Evolutionary conservation across 805 yeast genomes (phyloP).

Genomic region (Candida vaughaniae): DNA sequence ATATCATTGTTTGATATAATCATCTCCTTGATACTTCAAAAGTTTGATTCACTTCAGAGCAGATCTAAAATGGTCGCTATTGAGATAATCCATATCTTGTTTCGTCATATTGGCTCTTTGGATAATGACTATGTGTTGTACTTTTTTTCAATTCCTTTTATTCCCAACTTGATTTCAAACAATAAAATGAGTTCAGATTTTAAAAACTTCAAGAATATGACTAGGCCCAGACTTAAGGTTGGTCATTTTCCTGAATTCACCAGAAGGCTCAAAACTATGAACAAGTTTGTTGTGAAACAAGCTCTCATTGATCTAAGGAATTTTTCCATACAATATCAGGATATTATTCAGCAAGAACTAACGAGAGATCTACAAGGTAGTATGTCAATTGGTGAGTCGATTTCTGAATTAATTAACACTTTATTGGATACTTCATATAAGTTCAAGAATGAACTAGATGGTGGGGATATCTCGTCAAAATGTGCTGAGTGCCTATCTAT

Average conservation of each 20-base stretch:
- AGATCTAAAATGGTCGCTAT: slow-evolving; percentile 52
- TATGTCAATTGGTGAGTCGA: slow-evolving; percentile 8
- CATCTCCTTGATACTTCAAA: slow-evolving; percentile 69
- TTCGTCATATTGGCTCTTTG: slow-evolving; percentile 29
- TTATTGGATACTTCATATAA: slow-evolving; percentile 56
- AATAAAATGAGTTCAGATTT: slow-evolving; percentile 15
- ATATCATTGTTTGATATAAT: slow-evolving; percentile 71
- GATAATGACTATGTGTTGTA: slow-evolving; percentile 49
- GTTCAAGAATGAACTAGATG: slow-evolving; percentile 44
- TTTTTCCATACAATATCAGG: slow-evolving; percentile 52
- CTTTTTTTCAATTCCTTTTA: slow-evolving; percentile 51
- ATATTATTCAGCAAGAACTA: slow-evolving; percentile 43
- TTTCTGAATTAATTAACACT: slow-evolving; percentile 51
- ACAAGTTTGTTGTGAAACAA: slow-evolving; percentile 69
- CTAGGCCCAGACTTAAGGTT: slow-evolving; percentile 29
- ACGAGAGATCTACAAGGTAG: slow-evolving; percentile 8
- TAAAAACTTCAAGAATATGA: slow-evolving; percentile 26
- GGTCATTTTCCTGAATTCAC: slow-evolving; percentile 50
- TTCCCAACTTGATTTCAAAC: slow-evolving; percentile 32
- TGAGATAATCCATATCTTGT: slow-evolving; percentile 44
- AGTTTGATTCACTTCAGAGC: slow-evolving; percentile 52
- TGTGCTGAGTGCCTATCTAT: slow-evolving; percentile 72
- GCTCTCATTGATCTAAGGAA: slow-evolving; percentile 62
- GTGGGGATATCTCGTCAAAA: slow-evolving; percentile 50
- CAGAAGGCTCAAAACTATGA: slow-evolving; percentile 57